These are phyloP conservation scores for Rhipidocladum racemiflorum DNA, from an alignment of 176 grass and related monocot species.

Conservation along the genomic window DNA sequence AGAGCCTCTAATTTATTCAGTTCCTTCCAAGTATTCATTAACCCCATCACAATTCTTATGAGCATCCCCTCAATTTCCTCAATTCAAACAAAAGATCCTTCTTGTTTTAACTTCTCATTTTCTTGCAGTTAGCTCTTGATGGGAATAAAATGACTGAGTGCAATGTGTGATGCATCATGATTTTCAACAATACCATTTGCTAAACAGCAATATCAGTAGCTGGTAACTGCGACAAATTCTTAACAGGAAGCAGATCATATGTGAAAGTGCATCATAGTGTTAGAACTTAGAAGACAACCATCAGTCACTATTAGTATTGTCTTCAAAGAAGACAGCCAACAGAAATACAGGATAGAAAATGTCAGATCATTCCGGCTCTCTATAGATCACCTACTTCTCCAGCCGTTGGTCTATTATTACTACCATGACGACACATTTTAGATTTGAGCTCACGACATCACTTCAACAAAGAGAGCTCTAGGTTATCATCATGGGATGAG, in stretches of 20 bases:
- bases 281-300: not conserved
- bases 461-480: not conserved
- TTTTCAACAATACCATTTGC: not conserved
- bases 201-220: not conserved
- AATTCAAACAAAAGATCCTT: not conserved
- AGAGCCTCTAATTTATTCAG: not conserved
- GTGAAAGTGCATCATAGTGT: not conserved
- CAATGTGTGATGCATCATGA: not conserved
- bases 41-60: not conserved
- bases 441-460: not conserved
- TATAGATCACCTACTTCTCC: not conserved
- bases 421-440: not conserved
- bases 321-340: not conserved
- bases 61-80: not conserved
- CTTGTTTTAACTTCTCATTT: not conserved
- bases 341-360: not conserved
- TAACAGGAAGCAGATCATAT: not conserved
- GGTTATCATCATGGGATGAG: not conserved
- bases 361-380: not conserved
- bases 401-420: not conserved
- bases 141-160: not conserved
- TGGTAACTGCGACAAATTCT: too few species aligned
- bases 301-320: not conserved
- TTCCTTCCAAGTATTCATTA: not conserved
- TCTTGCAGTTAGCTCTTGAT: not conserved